Evolutionary conservation across 257 asterid species (phyloP).

Genomic region (Scutellaria baicalensis): DNA sequence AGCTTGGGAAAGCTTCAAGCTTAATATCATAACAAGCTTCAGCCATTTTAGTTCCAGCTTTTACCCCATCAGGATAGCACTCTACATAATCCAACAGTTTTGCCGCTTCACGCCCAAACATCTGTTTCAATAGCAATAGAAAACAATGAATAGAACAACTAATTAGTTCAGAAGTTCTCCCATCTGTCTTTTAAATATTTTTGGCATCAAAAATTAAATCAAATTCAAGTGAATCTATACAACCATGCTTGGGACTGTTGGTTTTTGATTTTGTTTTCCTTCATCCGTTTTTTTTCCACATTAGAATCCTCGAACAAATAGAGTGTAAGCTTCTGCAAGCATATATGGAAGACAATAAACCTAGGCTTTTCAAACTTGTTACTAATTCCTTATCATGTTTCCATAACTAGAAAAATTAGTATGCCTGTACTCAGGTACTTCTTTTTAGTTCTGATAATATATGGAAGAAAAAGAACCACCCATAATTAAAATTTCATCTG

Average conservation of each 20-base stretch:
- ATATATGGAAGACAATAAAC: background rate
- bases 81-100: constrained; percentile 69
- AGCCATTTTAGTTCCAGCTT: constrained; percentile 54
- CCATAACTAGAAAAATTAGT: background rate
- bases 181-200: background rate
- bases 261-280: no score
- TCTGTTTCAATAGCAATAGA: constrained; percentile 29
- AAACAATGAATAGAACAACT: constrained; percentile 6
- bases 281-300: background rate
- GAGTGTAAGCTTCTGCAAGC: background rate
- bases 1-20: constrained; percentile 70
- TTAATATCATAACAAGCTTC: constrained; percentile 52
- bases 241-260: background rate
- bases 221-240: background rate
- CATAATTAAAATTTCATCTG: background rate
- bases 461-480: no score
- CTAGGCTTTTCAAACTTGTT: no score
- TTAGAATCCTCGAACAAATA: background rate
- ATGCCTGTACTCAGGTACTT: background rate
- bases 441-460: background rate
- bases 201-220: background rate
- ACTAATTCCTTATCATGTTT: no score
- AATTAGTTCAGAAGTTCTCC: background rate
- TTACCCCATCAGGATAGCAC: constrained; percentile 80
- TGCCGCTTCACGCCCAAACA: constrained; percentile 84